These are phyloP conservation scores for Raphanus hybrid DNA, from an alignment of 441 rosid species.

Conservation along the genomic window DNA sequence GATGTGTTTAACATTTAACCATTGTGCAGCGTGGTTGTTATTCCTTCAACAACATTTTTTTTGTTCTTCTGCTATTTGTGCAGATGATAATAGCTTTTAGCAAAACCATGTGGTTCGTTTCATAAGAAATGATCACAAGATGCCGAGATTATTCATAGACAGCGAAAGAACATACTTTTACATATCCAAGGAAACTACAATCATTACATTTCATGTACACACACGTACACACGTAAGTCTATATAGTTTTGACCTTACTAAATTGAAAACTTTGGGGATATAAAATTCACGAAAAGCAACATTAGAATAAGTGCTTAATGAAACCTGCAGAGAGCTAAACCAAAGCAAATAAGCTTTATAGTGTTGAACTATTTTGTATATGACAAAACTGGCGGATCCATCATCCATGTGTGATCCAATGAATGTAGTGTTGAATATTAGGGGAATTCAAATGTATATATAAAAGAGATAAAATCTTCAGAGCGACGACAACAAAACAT, in stretches of 20 bases:
- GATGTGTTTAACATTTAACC: not conserved
- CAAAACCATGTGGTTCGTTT: conserved; percentile 33
- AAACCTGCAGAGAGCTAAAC: conserved; percentile 1
- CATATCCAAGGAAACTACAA: conserved; percentile 29
- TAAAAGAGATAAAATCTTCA: conserved; percentile 11
- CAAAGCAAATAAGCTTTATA: not conserved
- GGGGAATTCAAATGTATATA: not conserved
- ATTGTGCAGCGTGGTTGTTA: not conserved
- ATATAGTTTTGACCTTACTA: not conserved
- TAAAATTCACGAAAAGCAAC: not conserved
- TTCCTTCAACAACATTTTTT: not conserved
- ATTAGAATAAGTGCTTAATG: not conserved
- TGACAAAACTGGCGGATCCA: not conserved
- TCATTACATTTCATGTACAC: conserved; percentile 26
- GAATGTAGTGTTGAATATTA: not conserved
- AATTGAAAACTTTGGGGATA: not conserved
- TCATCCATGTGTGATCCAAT: not conserved
- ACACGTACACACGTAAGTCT: conserved; percentile 15
- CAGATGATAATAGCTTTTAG: conserved; percentile 9
- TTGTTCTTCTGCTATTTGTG: not conserved
- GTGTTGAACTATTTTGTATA: not conserved
- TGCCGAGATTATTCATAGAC: conserved; percentile 42
- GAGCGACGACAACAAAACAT: conserved; percentile 24
- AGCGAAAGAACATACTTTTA: conserved; percentile 46
- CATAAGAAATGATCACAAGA: conserved; percentile 55